phyloP scores from a whole-genome alignment of 2,329 filamentous ascomycete species.

The Ophiostoma angusticollis region DNA sequence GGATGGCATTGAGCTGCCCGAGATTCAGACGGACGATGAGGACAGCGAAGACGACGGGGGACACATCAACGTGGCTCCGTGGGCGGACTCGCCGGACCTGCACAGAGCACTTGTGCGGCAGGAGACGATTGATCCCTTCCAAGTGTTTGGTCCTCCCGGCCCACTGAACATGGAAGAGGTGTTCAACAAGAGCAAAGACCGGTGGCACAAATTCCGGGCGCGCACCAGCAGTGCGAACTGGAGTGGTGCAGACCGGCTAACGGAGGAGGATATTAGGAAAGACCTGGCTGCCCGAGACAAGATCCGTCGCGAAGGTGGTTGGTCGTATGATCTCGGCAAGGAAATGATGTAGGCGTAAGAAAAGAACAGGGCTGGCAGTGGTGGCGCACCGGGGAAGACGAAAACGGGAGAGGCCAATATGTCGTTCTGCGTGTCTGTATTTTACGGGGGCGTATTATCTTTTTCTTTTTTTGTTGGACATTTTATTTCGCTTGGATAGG shows the following conservation, averaged over 20 bases:
- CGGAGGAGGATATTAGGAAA: conserved; percentile 72
- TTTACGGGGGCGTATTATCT: neutral
- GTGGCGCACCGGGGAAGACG: too few relatives aligned
- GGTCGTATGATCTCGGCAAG: conserved; percentile 54
- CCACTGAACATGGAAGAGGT: conserved; percentile 94
- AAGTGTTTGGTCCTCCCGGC: conserved; percentile 78
- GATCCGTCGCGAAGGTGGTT: conserved; percentile 71
- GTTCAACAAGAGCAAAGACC: conserved; percentile 78
- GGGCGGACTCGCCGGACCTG: conserved; percentile 82
- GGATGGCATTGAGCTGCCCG: conserved; percentile 81
- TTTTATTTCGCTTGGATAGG: neutral
- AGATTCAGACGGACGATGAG: conserved; percentile 91
- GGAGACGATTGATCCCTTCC: conserved; percentile 70
- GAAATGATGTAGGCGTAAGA: conserved; percentile 25
- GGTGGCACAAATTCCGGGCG: conserved; percentile 76
- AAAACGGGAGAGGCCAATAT: too few relatives aligned
- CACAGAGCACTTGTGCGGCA: conserved; percentile 64
- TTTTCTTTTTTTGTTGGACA: neutral
- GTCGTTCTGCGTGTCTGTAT: too few relatives aligned
- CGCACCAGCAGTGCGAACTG: conserved; percentile 93
- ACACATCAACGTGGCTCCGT: conserved; percentile 50
- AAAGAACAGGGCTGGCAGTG: neutral
- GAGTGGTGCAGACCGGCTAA: conserved; percentile 69
- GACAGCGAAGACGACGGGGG: conserved; percentile 47
- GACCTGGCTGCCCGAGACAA: conserved; percentile 70